Percentiles rank a stretch among this genome's conserved stretches.
Conservation (phyloP, 2,329 filamentous ascomycete species). For the Davidsoniella neocaledoniae region DNA sequence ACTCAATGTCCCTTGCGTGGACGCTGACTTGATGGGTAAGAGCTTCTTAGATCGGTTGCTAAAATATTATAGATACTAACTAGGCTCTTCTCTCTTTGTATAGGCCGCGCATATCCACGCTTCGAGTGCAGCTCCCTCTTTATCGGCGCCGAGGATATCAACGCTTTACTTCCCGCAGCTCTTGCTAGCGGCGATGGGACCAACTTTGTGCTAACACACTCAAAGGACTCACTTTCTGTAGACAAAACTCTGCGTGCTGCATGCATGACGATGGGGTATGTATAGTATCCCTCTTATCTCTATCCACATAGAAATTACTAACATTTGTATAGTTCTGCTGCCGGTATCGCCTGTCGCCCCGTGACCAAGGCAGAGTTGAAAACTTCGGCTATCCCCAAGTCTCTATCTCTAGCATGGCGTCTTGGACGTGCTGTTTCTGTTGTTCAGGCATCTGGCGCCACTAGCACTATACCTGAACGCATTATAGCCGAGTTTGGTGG, state of each 20-base stretch:
- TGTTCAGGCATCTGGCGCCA: slow-evolving; percentile 25
- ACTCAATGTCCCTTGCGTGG: slow-evolving; percentile 22
- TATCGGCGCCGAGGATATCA: slow-evolving; percentile 18
- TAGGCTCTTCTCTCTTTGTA: neutral
- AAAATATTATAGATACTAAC: neutral
- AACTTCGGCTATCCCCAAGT: slow-evolving; percentile 21
- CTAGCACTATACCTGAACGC: slow-evolving; percentile 24
- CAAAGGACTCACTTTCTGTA: slow-evolving; percentile 13
- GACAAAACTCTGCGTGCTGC: slow-evolving; percentile 12
- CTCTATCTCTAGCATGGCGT: slow-evolving; percentile 23
- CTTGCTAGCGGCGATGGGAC: slow-evolving; percentile 16
- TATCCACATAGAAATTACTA: slow-evolving; percentile 1
- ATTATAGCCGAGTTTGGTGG: slow-evolving; percentile 24
- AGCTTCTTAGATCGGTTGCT: neutral
- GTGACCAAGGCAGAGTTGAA: slow-evolving; percentile 20
- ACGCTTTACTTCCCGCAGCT: slow-evolving; percentile 16
- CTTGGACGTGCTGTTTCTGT: slow-evolving; percentile 34
- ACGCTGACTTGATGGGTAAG: slow-evolving; percentile 24
- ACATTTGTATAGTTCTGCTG: slow-evolving; percentile 18
- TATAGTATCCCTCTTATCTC: neutral
- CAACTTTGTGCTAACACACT: slow-evolving; percentile 12
- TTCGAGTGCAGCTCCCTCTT: slow-evolving; percentile 18
- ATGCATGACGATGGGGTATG: slow-evolving; percentile 12
- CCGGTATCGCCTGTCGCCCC: slow-evolving; percentile 20
- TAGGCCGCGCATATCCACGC: slow-evolving; percentile 17